Conservation (phyloP, 805 yeast genomes). For the Sugiyamaella marilandica region DNA sequence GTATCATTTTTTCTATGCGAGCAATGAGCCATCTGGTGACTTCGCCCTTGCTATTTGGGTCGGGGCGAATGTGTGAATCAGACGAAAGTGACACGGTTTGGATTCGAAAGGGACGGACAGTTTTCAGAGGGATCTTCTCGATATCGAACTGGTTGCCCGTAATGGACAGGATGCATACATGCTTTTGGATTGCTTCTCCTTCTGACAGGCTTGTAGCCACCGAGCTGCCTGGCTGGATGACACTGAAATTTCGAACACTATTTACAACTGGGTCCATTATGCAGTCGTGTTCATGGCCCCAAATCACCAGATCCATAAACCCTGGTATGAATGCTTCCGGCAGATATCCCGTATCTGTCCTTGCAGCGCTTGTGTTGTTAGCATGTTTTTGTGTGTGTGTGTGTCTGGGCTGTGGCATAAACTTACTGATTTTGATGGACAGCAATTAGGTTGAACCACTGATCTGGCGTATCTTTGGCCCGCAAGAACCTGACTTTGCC, state of each 20-base stretch:
- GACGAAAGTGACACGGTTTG: slow-evolving; percentile 52
- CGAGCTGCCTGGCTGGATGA: slow-evolving; percentile 89
- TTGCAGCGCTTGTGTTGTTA: slow-evolving; percentile 45
- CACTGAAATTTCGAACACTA: slow-evolving; percentile 60
- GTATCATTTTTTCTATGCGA: slow-evolving; percentile 65
- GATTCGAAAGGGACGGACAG: slow-evolving; percentile 82
- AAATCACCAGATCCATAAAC: slow-evolving; percentile 75
- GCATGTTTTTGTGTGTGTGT: not conserved
- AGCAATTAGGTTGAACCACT: slow-evolving; percentile 81
- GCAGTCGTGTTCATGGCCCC: slow-evolving; percentile 99
- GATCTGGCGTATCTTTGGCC: slow-evolving; percentile 53
- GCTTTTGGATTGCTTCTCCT: slow-evolving; percentile 74
- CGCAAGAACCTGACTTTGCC: slow-evolving; percentile 73
- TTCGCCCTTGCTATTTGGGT: slow-evolving; percentile 53
- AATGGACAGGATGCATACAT: slow-evolving; percentile 66
- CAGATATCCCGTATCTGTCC: slow-evolving; percentile 71
- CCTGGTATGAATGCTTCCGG: slow-evolving; percentile 83
- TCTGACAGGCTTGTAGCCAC: slow-evolving; percentile 86
- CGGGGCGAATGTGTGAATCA: slow-evolving; percentile 53
- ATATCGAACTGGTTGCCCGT: slow-evolving; percentile 51
- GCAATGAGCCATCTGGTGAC: slow-evolving; percentile 55
- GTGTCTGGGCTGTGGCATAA: not conserved
- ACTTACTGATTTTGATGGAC: slow-evolving; percentile 78
- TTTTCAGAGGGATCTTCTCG: slow-evolving; percentile 57
- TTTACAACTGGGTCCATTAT: slow-evolving; percentile 57